Conservation (phyloP, 108 stramenopile species). For the Chaetoceros tenuissimus region DNA sequence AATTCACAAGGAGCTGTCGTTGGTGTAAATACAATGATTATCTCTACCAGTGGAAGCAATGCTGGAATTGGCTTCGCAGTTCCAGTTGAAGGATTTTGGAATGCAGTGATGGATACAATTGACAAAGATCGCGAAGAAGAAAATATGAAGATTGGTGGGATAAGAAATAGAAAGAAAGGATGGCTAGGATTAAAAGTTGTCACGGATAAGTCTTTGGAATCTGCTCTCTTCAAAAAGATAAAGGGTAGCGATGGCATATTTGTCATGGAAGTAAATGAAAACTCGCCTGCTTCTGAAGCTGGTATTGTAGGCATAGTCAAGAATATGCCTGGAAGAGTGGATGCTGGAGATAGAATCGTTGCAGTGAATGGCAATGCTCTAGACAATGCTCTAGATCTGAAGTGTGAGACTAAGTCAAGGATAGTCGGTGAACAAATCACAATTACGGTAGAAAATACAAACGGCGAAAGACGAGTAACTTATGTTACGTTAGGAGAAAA, state of each 20-base stretch:
- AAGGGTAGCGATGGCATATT: background rate
- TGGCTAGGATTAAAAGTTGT: background rate
- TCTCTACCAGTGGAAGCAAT: constrained; percentile 48
- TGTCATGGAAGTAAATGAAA: constrained; percentile 8
- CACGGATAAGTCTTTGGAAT: background rate
- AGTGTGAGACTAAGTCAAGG: constrained; percentile 30
- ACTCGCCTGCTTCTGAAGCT: constrained; percentile 36
- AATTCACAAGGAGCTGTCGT: constrained; percentile 72
- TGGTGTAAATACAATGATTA: constrained; percentile 90
- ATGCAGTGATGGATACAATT: background rate
- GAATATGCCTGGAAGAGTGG: constrained; percentile 49
- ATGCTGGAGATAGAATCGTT: constrained; percentile 73
- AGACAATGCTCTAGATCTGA: constrained; percentile 37
- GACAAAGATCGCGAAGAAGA: background rate
- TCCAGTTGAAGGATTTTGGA: constrained; percentile 44
- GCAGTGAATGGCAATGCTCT: constrained; percentile 50
- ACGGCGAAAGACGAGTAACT: constrained; percentile 53
- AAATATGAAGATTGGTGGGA: background rate
- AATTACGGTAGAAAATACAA: constrained; percentile 46
- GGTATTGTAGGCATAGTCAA: constrained; percentile 30
- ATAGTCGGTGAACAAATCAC: constrained; percentile 48
- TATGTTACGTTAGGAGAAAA: constrained; percentile 41
- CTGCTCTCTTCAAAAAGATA: background rate
- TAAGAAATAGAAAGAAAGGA: background rate
- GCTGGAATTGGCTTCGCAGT: constrained; percentile 83